Evolutionary conservation across 768 basidiomycete species (phyloP), one percentile per base, ranked within the genome.

Genomic region (Kwoniella sp.): DNA sequence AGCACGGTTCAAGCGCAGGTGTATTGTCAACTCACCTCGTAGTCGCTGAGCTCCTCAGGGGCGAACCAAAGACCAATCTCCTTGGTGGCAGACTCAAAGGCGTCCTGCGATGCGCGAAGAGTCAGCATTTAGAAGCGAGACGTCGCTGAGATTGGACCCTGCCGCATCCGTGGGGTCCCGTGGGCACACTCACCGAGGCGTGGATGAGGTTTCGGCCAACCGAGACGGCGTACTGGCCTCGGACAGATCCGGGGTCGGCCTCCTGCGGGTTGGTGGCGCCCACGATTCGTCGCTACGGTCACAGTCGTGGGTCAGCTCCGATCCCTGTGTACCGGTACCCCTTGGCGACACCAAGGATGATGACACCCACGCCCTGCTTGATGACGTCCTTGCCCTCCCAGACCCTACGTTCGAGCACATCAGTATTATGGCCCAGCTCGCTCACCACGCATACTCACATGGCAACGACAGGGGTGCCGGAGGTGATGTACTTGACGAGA

Each of bases 351-450:
- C n/a, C n/a, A n/a, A n/a, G n/a, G n/a, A n/a, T n/a, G n/a, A n/a
- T 15, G 15, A 6, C n/a, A 62, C 67, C 54, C 34, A 69, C 67
- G 29, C 67, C 67, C 45, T 69, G 67, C n/a, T 60, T 57, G 43
- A 69, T 69, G 45, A 69, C 56, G 34, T 69, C 67, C 53, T 69
- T 69, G 58, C 67, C 67, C 40, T 69, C 67, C 67, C 67, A 69
- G 19, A 69, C 67, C 67, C 67, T 69, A 19, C n/a, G n/a, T n/a
- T 27, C 9, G 15, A 20, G 9, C 15, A 38, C 14, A 19, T 19
- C 34, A 36, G 34, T 6, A 19, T 6, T 20, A 17, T 9, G 14
- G 22, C 6, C 36, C 20, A 28, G 34, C 14, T 29, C n/a, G n/a
- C n/a, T n/a, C n/a, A n/a, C 20, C 27, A 22, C 19, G 8, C 5